phyloP scores from a whole-genome alignment of 768 basidiomycete species.

The Asterophora parasitica region DNA sequence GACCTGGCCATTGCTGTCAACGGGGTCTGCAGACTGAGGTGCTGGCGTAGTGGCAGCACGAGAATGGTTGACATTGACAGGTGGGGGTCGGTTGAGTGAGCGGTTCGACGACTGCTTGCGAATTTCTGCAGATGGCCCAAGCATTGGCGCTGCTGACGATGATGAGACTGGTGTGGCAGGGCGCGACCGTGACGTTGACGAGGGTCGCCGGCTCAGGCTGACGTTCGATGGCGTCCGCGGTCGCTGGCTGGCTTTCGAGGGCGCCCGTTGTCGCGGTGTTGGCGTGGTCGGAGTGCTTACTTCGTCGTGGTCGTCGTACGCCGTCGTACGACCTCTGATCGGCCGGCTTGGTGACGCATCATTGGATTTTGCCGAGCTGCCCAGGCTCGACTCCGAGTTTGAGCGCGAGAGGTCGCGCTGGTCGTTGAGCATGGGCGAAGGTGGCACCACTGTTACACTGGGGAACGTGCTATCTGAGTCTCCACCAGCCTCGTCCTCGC shows the following conservation, averaged over 20 bases:
- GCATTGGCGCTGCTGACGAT: slow-evolving; percentile 20
- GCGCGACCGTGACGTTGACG: slow-evolving; percentile 14
- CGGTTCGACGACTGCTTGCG: slow-evolving; percentile 33
- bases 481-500: slow-evolving; percentile 10
- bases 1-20: slow-evolving; percentile 13
- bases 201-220: slow-evolving; percentile 4
- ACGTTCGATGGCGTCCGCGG: slow-evolving; percentile 12
- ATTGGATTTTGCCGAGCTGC: slow-evolving; percentile 13
- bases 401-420: slow-evolving; percentile 22
- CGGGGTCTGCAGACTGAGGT: slow-evolving; percentile 7
- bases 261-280: slow-evolving; percentile 8
- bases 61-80: slow-evolving; percentile 21
- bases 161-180: slow-evolving; percentile 17
- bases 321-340: slow-evolving; percentile 21
- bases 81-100: slow-evolving; percentile 27
- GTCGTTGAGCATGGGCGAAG: slow-evolving; percentile 31
- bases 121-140: slow-evolving; percentile 24
- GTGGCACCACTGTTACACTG: slow-evolving; percentile 42
- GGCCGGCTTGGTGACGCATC: slow-evolving; percentile 7
- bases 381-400: slow-evolving; percentile 21
- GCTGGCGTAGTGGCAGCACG: slow-evolving; percentile 22
- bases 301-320: slow-evolving; percentile 15
- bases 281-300: slow-evolving; percentile 18
- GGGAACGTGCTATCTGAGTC: slow-evolving; percentile 32
- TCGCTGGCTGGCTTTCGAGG: slow-evolving; percentile 10